These are phyloP conservation scores for Sugiyamaella qingdaonensis DNA, from an alignment of 805 yeast genomes.

Conservation along the genomic window DNA sequence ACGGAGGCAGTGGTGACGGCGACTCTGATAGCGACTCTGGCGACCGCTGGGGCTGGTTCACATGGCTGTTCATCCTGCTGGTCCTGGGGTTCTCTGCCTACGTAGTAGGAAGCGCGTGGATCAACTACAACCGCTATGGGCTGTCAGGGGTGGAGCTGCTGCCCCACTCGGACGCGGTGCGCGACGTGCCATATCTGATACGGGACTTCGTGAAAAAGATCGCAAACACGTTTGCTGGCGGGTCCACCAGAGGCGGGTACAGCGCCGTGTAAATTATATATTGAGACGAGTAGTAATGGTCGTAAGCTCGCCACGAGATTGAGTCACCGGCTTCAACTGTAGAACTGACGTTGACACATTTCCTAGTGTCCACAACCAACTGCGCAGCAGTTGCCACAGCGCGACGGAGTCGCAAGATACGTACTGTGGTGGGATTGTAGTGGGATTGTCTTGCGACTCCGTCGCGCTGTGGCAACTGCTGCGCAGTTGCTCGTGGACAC, in stretches of 20 bases:
- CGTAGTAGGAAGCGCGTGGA: constrained; percentile 70
- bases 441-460: too few relatives aligned
- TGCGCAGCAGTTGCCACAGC: too few relatives aligned
- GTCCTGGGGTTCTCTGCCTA: constrained; percentile 69
- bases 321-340: too few relatives aligned
- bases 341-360: too few relatives aligned
- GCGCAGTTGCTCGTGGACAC: too few relatives aligned
- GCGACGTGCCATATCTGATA: constrained; percentile 69
- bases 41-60: constrained; percentile 72
- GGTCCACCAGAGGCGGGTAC: constrained; percentile 74
- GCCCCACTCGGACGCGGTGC: constrained; percentile 43
- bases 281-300: too few relatives aligned
- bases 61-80: constrained; percentile 75
- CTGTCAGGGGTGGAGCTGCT: constrained; percentile 52
- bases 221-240: constrained; percentile 59
- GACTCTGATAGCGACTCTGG: constrained; percentile 30
- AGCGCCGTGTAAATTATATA: constrained; percentile 64
- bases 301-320: neutral
- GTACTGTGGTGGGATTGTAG: too few relatives aligned
- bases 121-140: constrained; percentile 68
- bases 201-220: constrained; percentile 70
- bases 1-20: constrained; percentile 30
- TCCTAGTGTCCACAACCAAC: too few relatives aligned
- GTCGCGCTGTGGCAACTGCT: too few relatives aligned
- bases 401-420: too few relatives aligned